A percentile compares a stretch with the other conserved stretches of the same genome.
These are phyloP conservation scores for Chrysanthemum lavandulifolium DNA, from an alignment of 129 eudicot genomes.

Conservation along the genomic window DNA sequence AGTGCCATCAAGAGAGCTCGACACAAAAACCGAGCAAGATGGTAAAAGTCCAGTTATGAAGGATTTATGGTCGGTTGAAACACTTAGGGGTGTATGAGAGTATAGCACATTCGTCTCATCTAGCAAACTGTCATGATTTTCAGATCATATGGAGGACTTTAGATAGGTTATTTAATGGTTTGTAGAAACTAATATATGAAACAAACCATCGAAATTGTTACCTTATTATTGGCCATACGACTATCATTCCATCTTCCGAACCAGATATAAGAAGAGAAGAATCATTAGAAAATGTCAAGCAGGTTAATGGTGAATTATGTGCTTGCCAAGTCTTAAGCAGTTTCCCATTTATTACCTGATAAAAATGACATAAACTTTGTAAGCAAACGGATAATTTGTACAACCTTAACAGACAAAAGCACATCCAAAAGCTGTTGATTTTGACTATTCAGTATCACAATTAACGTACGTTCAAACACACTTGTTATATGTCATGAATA, in stretches of 20 bases:
- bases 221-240: conserved; percentile 47
- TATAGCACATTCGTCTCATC: conserved; percentile 28
- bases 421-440: no score
- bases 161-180: no score
- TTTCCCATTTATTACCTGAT: conserved; percentile 41
- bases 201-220: conserved; percentile 8
- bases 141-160: no score
- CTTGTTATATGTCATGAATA: no score
- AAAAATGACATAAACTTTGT: background rate
- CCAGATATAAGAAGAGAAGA: conserved; percentile 52
- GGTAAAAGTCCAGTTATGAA: conserved; percentile 45
- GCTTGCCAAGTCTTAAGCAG: conserved; percentile 49
- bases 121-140: conserved; percentile 43
- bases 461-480: no score
- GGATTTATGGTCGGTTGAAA: conserved; percentile 40
- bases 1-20: conserved; percentile 58
- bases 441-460: no score
- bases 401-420: no score
- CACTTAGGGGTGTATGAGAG: conserved; percentile 28
- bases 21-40: conserved; percentile 32
- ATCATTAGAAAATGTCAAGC: conserved; percentile 46
- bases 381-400: no score
- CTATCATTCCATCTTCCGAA: conserved; percentile 51
- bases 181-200: background rate
- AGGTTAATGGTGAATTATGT: conserved; percentile 35